Conservation (phyloP, 2,329 filamentous ascomycete genomes). For the Trichoderma sp. region DNA sequence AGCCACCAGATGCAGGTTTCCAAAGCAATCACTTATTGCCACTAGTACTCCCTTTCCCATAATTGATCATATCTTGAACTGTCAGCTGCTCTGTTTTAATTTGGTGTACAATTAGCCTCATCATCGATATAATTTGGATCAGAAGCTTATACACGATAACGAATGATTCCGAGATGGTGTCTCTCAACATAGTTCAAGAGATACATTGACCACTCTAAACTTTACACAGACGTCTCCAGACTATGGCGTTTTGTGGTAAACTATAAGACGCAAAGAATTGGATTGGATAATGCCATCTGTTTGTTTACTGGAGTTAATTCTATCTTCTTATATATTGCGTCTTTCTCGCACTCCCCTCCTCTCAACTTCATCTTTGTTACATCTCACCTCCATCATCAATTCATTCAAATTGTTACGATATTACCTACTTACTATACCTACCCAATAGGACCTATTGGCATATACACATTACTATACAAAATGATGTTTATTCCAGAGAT, state of each 20-base stretch:
- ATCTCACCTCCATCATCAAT: not conserved
- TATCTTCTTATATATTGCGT: not conserved
- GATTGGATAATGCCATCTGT: not conserved
- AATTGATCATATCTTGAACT: too few relatives aligned
- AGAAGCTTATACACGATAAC: too few relatives aligned
- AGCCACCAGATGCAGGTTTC: too few relatives aligned
- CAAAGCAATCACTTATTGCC: too few relatives aligned
- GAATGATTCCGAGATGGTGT: too few relatives aligned
- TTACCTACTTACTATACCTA: not conserved
- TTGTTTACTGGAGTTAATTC: not conserved
- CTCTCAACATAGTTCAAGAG: not conserved
- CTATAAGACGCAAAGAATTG: not conserved
- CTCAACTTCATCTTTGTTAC: not conserved
- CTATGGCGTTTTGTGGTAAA: not conserved
- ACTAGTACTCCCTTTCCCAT: too few relatives aligned
- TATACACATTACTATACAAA: not conserved
- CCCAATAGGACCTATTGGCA: not conserved
- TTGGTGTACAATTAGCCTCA: too few relatives aligned
- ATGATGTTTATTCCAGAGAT: not conserved
- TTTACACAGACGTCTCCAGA: not conserved
- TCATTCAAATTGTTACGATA: not conserved
- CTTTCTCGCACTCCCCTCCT: not conserved
- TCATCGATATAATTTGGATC: too few relatives aligned
- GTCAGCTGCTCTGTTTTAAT: too few relatives aligned
- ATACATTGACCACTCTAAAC: not conserved